phyloP scores from a whole-genome alignment of 495 filamentous ascomycete genomes.

The Podospora conica region DNA sequence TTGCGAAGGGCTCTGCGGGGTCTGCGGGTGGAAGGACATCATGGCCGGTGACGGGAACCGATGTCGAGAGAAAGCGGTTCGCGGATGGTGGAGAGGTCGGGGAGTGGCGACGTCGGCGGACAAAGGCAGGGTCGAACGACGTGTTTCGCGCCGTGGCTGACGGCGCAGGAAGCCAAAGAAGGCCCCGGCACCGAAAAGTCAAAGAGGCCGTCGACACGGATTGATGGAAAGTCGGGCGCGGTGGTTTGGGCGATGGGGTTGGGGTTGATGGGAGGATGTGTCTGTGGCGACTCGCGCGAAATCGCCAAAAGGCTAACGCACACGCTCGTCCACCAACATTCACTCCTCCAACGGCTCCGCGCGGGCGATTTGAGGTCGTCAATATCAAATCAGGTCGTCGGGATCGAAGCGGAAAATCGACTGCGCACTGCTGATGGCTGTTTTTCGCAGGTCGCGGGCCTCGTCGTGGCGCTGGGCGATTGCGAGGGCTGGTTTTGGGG shows the following conservation, averaged over 20 bases:
- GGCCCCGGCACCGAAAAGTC: conserved; percentile 6
- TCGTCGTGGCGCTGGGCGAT: conserved; percentile 27
- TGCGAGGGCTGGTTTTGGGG: conserved; percentile 14
- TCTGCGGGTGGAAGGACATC: conserved; percentile 54
- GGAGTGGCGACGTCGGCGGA: conserved; percentile 16
- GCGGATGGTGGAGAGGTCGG: conserved; percentile 13
- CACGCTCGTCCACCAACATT: conserved; percentile 22
- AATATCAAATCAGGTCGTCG: not conserved
- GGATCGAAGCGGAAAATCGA: not conserved
- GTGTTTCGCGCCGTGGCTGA: not conserved
- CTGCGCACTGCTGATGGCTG: not conserved
- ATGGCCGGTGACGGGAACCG: conserved; percentile 24
- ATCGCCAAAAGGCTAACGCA: conserved; percentile 28
- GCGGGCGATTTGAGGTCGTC: conserved; percentile 14
- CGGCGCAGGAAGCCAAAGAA: not conserved
- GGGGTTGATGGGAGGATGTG: conserved; percentile 26
- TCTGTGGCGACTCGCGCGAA: conserved; percentile 37
- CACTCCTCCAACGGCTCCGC: conserved; percentile 18
- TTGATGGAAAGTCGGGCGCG: conserved; percentile 18
- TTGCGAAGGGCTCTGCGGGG: conserved; percentile 54
- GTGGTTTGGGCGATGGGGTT: conserved; percentile 10
- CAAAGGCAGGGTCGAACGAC: conserved; percentile 18
- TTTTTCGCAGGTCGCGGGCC: conserved; percentile 23
- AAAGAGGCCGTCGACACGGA: conserved; percentile 19
- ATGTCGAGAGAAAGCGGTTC: conserved; percentile 16